Conservation (phyloP, 305 asterid species). For the Fraxinus nigra region DNA sequence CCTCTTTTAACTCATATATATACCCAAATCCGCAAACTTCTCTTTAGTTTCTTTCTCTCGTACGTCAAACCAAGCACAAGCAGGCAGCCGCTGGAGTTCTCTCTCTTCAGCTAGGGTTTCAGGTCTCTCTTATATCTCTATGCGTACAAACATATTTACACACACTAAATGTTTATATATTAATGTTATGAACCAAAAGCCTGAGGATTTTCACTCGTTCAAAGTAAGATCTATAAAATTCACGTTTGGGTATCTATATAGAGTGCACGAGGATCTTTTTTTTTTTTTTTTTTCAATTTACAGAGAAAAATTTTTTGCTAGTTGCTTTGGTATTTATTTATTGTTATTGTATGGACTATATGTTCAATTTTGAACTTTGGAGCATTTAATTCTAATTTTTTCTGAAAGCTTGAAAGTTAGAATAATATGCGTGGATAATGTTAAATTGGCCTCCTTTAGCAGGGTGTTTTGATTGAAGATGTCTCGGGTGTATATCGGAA, state of each 20-base stretch:
- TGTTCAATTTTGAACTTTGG: not conserved
- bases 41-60: not conserved
- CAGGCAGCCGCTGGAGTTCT: no score
- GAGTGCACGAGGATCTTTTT: not conserved
- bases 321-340: not conserved
- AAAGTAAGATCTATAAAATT: not conserved
- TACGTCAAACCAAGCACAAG: not conserved
- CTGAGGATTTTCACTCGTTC: not conserved
- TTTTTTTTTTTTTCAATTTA: not conserved
- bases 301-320: not conserved
- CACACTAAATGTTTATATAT: not conserved
- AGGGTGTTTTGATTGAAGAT: slow-evolving; percentile 44
- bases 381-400: not conserved
- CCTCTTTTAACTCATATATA: not conserved
- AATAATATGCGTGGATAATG: not conserved
- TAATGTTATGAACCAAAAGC: not conserved
- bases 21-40: no score
- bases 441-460: not conserved
- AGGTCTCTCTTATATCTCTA: slow-evolving; percentile 13
- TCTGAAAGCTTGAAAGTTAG: not conserved
- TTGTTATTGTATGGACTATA: not conserved
- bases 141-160: not conserved
- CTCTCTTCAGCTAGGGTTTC: not conserved
- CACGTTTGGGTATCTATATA: not conserved
- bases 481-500: slow-evolving; percentile 86